Base-by-base conservation (phyloP, 208 protist species). In the Wallacemonas sp. region DNA sequence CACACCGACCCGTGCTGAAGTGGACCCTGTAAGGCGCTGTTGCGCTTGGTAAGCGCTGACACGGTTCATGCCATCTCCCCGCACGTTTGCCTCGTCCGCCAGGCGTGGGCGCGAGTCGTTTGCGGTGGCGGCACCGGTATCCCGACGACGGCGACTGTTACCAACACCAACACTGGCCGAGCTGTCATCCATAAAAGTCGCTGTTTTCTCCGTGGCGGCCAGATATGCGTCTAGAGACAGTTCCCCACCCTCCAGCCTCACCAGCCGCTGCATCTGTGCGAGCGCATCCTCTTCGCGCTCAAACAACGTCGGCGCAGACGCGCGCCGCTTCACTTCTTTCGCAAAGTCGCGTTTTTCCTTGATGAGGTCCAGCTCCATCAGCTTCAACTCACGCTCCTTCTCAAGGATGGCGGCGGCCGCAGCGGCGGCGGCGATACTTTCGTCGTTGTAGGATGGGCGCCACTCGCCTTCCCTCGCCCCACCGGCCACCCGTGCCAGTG, bases 311-410 rank as follows among this genome's bases (percentile, higher is more conserved):
- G 59, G 50, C 3, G 62, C 42, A 19, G 71, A 70, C 10, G 69
- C 71, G 26, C 76, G 68, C 24, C 78, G 58, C 38, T 73, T 68
- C 53, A 87, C 75, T 27, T 87, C 74, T 0, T 68, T 68, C 27
- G 79, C 71, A 42, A 89, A 83, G 38, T 78, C 60, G 21, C 58
- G 73, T 63, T 89, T 92, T 46, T 89, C 76, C 30, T 70, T 60
- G 9, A 81, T 57, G 13, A 89, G 70, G n/a, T 68, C 57, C 13
- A 80, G 38, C 62, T 89, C 82, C 41, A 79, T 58, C 36, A 70
- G 67, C 45, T 79, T 79, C 19, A 92, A 57, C 48, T 67, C 60
- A 27, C 54, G 41, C 63, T 89, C 83, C 52, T 82, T 81, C 15
- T 69, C 50, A 21, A 92, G 63, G 29, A 89, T 72, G 29, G 74